Base-by-base conservation (phyloP, 225 moss, liverwort and hornwort species). In the Marchantia polymorpha region DNA sequence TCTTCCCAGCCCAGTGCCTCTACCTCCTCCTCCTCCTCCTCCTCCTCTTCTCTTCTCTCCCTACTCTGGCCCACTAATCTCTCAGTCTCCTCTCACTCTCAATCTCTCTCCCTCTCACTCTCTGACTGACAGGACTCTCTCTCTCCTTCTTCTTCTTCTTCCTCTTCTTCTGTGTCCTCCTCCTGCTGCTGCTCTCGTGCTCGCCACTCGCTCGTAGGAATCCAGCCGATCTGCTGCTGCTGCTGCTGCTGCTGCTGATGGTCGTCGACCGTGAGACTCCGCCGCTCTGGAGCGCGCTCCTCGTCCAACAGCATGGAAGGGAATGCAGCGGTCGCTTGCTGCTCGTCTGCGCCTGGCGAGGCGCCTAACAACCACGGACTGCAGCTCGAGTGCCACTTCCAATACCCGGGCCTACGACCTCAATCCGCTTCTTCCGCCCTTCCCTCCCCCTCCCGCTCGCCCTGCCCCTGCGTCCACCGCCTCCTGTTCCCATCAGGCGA, bases 151-250 rank as follows among this genome's bases (percentile, higher is more conserved):
- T n/a, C n/a, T n/a, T n/a, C n/a, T n/a, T n/a, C n/a, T n/a, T n/a
- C n/a, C n/a, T n/a, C n/a, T n/a, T 69, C 26, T 12, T 39, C 73
- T 23, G 13, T 74, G 27, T 55, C 53, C 72, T 39, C 39, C 53
- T 55, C 54, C 72, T n/a, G n/a, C n/a, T 55, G 10, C 55, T 14
- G 14, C 55, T 55, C n/a, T n/a, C n/a, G n/a, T 39, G 3, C 39
- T 39, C 39, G 39, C 39, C 39, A 2, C 39, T 39, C 39, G 12
- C 30, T 39, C 73, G 0, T 26, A 13, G 26, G 25, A 73, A 53
- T 74, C 74, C 74, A 74, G 54, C 49, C 74, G 74, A 26, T 74
- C 53, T 55, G 74, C 72, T n/a, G n/a, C n/a, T 55, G 10, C 55
- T 14, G 14, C 55, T 55, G 10, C 55, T n/a, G n/a, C n/a, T n/a